Percentiles rank a stretch among this genome's conserved stretches.
These are phyloP conservation scores for Colletotrichum magnum DNA, from an alignment of 2,329 filamentous ascomycete species.

Conservation along the genomic window DNA sequence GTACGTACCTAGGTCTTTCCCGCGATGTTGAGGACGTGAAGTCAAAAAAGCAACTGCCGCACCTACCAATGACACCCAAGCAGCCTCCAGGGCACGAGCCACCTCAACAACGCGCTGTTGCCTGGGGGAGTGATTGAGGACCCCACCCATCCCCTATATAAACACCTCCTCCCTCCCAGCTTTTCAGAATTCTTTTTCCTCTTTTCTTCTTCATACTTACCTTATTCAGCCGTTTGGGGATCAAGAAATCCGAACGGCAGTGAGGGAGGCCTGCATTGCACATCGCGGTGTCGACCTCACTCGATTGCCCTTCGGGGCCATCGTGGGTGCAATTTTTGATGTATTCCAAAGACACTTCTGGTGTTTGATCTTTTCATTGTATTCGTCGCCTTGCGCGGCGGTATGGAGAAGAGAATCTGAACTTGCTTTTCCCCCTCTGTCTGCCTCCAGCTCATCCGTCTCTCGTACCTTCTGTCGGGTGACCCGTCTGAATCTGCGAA, in stretches of 20 bases:
- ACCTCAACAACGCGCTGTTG: background rate
- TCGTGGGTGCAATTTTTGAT: slow-evolving; percentile 44
- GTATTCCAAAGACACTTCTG: slow-evolving; percentile 19
- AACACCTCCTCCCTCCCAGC: background rate
- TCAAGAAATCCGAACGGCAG: slow-evolving; percentile 60
- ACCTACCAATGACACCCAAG: slow-evolving; percentile 6
- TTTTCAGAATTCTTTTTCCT: slow-evolving; percentile 40
- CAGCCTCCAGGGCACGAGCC: background rate
- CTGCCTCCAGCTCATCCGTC: no score
- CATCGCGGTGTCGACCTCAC: slow-evolving; percentile 49
- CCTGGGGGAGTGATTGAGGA: slow-evolving; percentile 24
- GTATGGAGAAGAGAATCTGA: slow-evolving; percentile 39
- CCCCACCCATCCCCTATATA: slow-evolving; percentile 49
- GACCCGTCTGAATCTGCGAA: background rate
- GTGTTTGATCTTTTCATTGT: slow-evolving; percentile 43
- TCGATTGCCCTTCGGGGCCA: slow-evolving; percentile 44
- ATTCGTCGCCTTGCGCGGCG: slow-evolving; percentile 38
- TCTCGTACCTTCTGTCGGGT: background rate
- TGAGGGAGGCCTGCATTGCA: slow-evolving; percentile 67
- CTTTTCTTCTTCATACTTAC: slow-evolving; percentile 63
- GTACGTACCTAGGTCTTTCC: background rate
- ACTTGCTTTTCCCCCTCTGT: no score
- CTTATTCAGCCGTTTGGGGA: slow-evolving; percentile 59
- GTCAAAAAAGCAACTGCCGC: no score
- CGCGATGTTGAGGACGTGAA: background rate